A percentile compares a stretch with the other conserved stretches of the same genome.
Evolutionary conservation across 371 early-diverging fungal species (phyloP).

Genomic region (Mucor saturninus): DNA sequence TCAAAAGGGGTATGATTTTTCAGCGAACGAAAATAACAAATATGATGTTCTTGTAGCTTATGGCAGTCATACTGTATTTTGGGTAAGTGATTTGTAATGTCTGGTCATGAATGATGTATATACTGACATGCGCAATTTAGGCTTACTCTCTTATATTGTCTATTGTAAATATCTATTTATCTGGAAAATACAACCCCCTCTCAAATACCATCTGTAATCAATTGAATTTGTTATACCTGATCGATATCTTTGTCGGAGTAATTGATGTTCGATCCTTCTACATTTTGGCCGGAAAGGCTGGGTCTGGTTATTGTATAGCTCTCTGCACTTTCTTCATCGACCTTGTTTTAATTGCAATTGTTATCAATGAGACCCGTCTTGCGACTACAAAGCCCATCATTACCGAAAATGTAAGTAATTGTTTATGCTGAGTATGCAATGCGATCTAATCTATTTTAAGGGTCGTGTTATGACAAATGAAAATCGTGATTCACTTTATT

Average conservation of each 20-base stretch:
- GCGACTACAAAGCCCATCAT: slow-evolving; percentile 34
- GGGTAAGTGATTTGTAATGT: slow-evolving; percentile 17
- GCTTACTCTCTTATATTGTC: slow-evolving; percentile 30
- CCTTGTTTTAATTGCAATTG: slow-evolving; percentile 23
- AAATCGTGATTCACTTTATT: slow-evolving; percentile 57
- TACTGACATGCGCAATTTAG: slow-evolving; percentile 18
- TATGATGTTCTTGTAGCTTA: slow-evolving; percentile 13
- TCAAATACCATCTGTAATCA: slow-evolving; percentile 35
- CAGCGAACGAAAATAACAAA: background rate
- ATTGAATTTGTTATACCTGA: slow-evolving; percentile 35
- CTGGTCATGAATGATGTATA: background rate
- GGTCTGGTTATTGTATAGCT: slow-evolving; percentile 33
- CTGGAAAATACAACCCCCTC: slow-evolving; percentile 14
- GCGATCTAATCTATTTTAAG: slow-evolving; percentile 4
- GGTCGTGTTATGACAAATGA: slow-evolving; percentile 55
- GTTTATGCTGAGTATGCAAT: background rate
- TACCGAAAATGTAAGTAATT: slow-evolving; percentile 36
- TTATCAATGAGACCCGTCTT: slow-evolving; percentile 41
- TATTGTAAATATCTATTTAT: slow-evolving; percentile 24
- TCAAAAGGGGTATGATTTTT: background rate
- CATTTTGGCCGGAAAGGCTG: slow-evolving; percentile 22
- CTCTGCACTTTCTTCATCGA: slow-evolving; percentile 21
- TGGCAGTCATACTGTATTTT: slow-evolving; percentile 9
- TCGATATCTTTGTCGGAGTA: slow-evolving; percentile 27
- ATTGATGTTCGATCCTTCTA: slow-evolving; percentile 44